Percentiles rank a stretch among this genome's conserved stretches.
Conservation (phyloP, 208 protist species). For the Trypanosoma boissoni region DNA sequence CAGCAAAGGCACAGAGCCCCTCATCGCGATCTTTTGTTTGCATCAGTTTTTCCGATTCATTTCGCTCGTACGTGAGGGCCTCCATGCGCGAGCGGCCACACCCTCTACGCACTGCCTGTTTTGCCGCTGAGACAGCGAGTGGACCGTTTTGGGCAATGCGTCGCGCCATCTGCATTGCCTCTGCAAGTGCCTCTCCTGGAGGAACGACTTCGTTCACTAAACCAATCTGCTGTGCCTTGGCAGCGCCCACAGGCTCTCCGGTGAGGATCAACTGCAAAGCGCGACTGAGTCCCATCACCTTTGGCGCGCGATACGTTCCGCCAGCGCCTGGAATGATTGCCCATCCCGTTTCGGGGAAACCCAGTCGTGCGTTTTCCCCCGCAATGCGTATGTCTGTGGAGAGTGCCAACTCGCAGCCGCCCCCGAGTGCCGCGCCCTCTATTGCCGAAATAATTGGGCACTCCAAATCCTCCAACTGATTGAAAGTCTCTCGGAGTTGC, state of each 20-base stretch:
- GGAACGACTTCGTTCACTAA: conserved; percentile 77
- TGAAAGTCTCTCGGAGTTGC: conserved; percentile 64
- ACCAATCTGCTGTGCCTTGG: conserved; percentile 54
- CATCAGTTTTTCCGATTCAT: conserved; percentile 84
- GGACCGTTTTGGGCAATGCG: conserved; percentile 72
- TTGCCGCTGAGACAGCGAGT: conserved; percentile 83
- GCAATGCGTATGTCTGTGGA: conserved; percentile 81
- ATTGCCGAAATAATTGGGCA: conserved; percentile 80
- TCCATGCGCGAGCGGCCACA: conserved; percentile 43
- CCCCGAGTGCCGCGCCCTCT: conserved; percentile 89
- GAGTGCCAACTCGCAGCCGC: conserved; percentile 87
- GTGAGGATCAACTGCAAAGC: conserved; percentile 92
- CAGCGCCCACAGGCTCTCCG: conserved; percentile 46
- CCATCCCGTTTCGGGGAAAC: conserved; percentile 86
- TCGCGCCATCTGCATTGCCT: conserved; percentile 37
- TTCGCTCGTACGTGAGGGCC: conserved; percentile 73
- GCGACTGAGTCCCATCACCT: conserved; percentile 69
- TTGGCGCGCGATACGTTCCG: conserved; percentile 82
- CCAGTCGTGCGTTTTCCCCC: conserved; percentile 44
- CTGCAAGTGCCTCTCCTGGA: conserved; percentile 25
- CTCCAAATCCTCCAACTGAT: conserved; percentile 66
- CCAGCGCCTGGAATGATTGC: conserved; percentile 93
- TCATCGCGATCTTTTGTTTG: conserved; percentile 86
- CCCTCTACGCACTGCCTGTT: conserved; percentile 72
- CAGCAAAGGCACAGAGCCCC: conserved; percentile 88